Conservation (phyloP, 2,329 filamentous ascomycete species). For the Graphiopsis chlorocephala region DNA sequence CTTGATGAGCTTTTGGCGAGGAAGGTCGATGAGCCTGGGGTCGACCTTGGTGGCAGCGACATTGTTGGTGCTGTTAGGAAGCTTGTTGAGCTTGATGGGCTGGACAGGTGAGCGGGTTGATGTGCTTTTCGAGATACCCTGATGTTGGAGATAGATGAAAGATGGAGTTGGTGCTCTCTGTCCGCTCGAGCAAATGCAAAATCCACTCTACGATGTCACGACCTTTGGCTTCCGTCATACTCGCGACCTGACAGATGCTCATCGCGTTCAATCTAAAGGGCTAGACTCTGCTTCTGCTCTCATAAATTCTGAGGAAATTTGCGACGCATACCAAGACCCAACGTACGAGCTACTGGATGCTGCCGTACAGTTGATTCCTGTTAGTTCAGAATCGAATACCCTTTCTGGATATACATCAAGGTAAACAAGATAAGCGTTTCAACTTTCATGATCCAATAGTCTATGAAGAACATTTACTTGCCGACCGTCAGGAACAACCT, state of each 20-base stretch:
- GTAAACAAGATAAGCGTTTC: neutral
- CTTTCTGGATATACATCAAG: neutral
- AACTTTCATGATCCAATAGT: neutral
- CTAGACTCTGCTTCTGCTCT: too few relatives aligned
- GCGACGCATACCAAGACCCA: neutral
- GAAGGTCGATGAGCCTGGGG: slow-evolving; percentile 72
- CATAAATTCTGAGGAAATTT: neutral
- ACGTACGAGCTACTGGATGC: neutral
- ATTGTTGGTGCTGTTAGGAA: slow-evolving; percentile 75
- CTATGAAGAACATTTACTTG: slow-evolving; percentile 55
- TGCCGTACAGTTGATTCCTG: neutral
- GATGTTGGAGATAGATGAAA: neutral
- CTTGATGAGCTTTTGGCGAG: slow-evolving; percentile 78
- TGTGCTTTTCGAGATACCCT: neutral
- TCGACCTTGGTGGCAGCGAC: slow-evolving; percentile 47
- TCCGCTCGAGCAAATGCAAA: neutral
- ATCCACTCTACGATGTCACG: neutral
- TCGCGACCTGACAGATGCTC: too few relatives aligned
- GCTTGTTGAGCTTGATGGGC: slow-evolving; percentile 83
- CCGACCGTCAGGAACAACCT: slow-evolving; percentile 84
- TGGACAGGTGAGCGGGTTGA: slow-evolving; percentile 30
- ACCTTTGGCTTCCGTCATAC: too few relatives aligned
- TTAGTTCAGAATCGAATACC: neutral
- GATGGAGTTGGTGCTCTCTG: neutral
- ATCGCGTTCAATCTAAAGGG: too few relatives aligned